Evolutionary conservation across 352 stramenopile genomes (phyloP).

Genomic region (Phytophthora cryptogea): DNA sequence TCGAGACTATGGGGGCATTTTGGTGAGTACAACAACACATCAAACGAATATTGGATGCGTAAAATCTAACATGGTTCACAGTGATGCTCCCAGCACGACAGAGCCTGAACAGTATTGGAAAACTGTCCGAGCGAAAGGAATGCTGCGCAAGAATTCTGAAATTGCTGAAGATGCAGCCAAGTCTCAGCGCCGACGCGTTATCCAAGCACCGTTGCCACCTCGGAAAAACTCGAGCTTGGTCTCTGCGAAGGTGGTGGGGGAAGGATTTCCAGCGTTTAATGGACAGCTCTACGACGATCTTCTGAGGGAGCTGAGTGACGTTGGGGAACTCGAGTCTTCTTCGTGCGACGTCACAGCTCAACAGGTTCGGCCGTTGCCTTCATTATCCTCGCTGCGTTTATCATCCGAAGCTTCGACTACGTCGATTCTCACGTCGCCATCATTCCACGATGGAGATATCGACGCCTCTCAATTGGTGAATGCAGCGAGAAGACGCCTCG

Average conservation of each 20-base stretch:
- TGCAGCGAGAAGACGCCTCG: constrained; percentile 41
- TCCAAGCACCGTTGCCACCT: constrained; percentile 36
- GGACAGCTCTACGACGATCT: constrained; percentile 38
- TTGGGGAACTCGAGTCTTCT: constrained; percentile 15
- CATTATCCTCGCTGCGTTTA: constrained; percentile 13
- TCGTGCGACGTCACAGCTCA: constrained; percentile 5
- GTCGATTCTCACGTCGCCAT: constrained; percentile 23
- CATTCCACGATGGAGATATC: constrained; percentile 33
- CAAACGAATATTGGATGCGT: background rate
- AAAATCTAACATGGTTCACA: constrained; percentile 14
- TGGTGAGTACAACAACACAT: constrained; percentile 13
- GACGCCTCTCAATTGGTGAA: constrained; percentile 41
- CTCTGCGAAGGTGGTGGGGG: background rate
- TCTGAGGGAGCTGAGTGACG: constrained; percentile 25
- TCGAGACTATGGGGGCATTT: constrained; percentile 44
- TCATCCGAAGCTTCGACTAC: constrained; percentile 13
- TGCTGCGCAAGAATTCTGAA: constrained; percentile 50
- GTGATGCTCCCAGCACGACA: constrained; percentile 13
- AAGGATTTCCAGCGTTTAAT: constrained; percentile 43
- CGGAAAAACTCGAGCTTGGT: background rate
- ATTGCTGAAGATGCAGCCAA: constrained; percentile 40
- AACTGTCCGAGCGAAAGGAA: constrained; percentile 45
- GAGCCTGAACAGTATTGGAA: constrained; percentile 56
- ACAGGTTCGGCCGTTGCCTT: constrained; percentile 10
- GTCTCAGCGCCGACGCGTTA: constrained; percentile 32